These are phyloP conservation scores for Naganishia antarctica DNA, from an alignment of 768 basidiomycete species.

Conservation along the genomic window DNA sequence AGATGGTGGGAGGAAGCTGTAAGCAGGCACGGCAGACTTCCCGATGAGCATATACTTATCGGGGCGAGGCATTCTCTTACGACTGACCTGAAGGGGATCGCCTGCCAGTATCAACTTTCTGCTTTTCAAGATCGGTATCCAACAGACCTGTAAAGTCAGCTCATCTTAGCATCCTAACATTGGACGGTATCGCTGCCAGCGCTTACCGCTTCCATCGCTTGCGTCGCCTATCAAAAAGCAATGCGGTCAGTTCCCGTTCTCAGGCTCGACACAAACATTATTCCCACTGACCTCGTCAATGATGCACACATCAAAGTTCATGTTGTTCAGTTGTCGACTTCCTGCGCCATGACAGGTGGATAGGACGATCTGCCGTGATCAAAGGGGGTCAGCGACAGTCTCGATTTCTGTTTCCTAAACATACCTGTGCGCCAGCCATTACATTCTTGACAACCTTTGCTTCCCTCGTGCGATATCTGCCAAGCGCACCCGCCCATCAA, in stretches of 20 bases:
- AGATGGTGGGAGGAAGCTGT: constrained; percentile 82
- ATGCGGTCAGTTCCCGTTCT: background rate
- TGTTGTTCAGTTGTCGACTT: constrained; percentile 68
- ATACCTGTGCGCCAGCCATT: constrained; percentile 69
- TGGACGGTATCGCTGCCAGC: background rate
- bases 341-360: constrained; percentile 95
- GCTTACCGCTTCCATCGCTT: constrained; percentile 87
- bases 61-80: background rate
- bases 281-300: constrained; percentile 67
- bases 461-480: constrained; percentile 82
- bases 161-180: too few relatives aligned
- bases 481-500: background rate
- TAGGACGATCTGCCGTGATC: constrained; percentile 63
- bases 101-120: constrained; percentile 86
- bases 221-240: constrained; percentile 60
- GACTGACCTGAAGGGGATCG: constrained; percentile 69
- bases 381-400: background rate
- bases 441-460: constrained; percentile 76
- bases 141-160: constrained; percentile 62
- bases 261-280: background rate
- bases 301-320: constrained; percentile 83
- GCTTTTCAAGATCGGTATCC: constrained; percentile 90
- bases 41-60: background rate
- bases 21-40: background rate
- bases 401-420: background rate